A percentile compares a stretch with the other conserved stretches of the same genome.
Conservation (phyloP, 805 yeast genomes). For the Candida caryicola region DNA sequence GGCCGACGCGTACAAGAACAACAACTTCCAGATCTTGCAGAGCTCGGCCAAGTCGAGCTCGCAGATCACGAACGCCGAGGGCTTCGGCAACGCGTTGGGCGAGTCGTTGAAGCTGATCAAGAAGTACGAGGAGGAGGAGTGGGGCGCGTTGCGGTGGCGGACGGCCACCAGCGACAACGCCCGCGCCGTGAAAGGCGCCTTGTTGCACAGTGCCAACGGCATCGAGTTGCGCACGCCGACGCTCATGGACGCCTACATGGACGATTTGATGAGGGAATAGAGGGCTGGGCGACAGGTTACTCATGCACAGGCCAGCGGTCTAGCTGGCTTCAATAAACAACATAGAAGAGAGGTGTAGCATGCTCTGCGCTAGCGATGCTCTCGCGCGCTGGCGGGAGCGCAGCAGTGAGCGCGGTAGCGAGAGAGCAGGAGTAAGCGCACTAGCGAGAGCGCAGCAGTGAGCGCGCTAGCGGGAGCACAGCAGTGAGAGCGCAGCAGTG, state of each 20-base stretch:
- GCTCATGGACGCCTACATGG: conserved; percentile 26
- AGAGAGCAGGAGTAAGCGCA: too few relatives aligned
- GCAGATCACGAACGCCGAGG: conserved; percentile 24
- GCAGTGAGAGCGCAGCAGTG: too few relatives aligned
- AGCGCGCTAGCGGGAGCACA: too few relatives aligned
- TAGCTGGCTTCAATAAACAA: too few relatives aligned
- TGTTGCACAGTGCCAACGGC: conserved; percentile 17
- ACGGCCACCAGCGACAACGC: conserved; percentile 17
- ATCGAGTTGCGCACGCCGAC: conserved; percentile 19
- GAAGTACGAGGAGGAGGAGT: conserved; percentile 40
- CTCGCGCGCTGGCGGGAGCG: too few relatives aligned
- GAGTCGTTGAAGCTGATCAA: conserved; percentile 39
- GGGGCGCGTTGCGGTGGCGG: conserved; percentile 34
- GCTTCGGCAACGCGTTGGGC: conserved; percentile 31
- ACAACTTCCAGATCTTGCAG: conserved; percentile 41
- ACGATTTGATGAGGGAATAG: conserved; percentile 16
- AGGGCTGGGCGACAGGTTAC: too few relatives aligned
- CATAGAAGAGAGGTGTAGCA: too few relatives aligned
- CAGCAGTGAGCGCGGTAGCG: too few relatives aligned
- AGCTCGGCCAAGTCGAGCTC: conserved; percentile 34
- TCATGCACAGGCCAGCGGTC: too few relatives aligned
- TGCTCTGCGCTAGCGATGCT: too few relatives aligned
- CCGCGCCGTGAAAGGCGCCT: conserved; percentile 11
- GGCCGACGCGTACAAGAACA: conserved; percentile 23
- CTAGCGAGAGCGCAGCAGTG: too few relatives aligned